phyloP scores from a whole-genome alignment of 192 early-diverging fungal genomes.

The Entophlyctis helioformis region DNA sequence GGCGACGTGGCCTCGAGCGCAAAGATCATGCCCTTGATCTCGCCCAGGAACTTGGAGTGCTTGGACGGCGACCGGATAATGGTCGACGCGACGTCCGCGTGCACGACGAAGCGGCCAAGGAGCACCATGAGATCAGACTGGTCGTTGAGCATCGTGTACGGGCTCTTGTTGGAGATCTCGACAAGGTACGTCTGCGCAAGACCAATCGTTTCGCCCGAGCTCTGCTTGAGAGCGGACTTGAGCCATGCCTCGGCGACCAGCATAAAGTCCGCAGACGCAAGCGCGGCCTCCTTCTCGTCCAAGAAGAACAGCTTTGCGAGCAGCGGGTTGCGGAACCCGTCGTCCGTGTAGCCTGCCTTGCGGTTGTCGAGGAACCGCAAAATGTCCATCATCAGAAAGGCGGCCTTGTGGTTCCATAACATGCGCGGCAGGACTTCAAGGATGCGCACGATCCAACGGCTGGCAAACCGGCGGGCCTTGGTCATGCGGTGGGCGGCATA shows the following conservation, averaged over 20 bases:
- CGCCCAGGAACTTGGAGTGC: conserved; percentile 30
- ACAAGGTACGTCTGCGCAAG: conserved; percentile 35
- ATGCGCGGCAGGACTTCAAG: conserved; percentile 65
- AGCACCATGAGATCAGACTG: conserved; percentile 20
- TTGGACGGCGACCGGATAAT: conserved; percentile 23
- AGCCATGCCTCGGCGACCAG: conserved; percentile 20
- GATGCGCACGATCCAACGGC: conserved; percentile 31
- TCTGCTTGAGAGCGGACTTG: conserved; percentile 13
- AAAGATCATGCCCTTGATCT: conserved; percentile 24
- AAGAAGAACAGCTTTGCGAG: conserved; percentile 18
- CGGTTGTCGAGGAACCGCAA: conserved; percentile 62
- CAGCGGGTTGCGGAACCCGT: no score
- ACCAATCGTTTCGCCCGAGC: conserved; percentile 29
- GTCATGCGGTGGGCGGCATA: conserved; percentile 51
- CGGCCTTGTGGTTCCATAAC: conserved; percentile 58
- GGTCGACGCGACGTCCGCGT: conserved; percentile 18
- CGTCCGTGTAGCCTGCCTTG: no score
- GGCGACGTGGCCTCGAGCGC: not conserved
- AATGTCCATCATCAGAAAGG: conserved; percentile 70
- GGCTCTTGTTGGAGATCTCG: conserved; percentile 32
- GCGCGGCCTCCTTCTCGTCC: conserved; percentile 17
- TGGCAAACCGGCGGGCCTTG: conserved; percentile 28
- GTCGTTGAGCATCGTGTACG: conserved; percentile 19
- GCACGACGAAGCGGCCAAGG: conserved; percentile 19
- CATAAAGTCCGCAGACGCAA: conserved; percentile 20